Evolutionary conservation across 176 grass and related monocot genomes (phyloP).

Genomic region (Carex pumila): DNA sequence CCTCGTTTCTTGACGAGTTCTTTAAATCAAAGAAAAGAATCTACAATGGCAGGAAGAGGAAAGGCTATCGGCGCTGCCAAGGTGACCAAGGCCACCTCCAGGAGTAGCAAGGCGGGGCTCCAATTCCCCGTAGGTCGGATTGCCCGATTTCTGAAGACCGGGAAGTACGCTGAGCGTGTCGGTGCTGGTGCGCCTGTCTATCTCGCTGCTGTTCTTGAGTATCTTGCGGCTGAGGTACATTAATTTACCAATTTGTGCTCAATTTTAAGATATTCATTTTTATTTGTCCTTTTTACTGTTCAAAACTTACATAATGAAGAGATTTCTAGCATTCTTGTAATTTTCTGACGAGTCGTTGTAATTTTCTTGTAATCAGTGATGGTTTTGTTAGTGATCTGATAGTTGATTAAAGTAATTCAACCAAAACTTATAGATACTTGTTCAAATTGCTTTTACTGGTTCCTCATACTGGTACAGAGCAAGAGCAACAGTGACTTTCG

Average conservation of each 20-base stretch:
- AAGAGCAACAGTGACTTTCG: not conserved
- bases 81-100: constrained; percentile 15
- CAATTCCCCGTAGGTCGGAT: constrained; percentile 20
- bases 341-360: no score
- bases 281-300: not conserved
- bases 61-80: constrained; percentile 15
- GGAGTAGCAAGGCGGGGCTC: constrained; percentile 21
- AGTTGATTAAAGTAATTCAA: not conserved
- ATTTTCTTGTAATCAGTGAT: not conserved
- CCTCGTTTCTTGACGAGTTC: not conserved
- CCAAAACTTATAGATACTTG: no score
- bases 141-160: constrained; percentile 9
- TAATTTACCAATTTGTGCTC: not conserved
- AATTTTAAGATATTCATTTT: not conserved
- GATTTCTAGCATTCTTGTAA: no score
- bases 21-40: not conserved
- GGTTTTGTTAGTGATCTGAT: not conserved
- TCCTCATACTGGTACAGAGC: not conserved
- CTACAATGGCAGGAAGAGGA: constrained; percentile 23
- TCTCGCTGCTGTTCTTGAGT: constrained; percentile 23
- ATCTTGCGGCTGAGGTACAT: constrained; percentile 20
- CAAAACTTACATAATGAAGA: no score
- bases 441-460: not conserved
- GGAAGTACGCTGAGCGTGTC: constrained; percentile 18
- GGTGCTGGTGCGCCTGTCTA: constrained; percentile 20